A percentile compares a stretch with the other conserved stretches of the same genome.
Conservation (phyloP, 2,329 filamentous ascomycete species). For the Neophaeococcomyces aloes region DNA sequence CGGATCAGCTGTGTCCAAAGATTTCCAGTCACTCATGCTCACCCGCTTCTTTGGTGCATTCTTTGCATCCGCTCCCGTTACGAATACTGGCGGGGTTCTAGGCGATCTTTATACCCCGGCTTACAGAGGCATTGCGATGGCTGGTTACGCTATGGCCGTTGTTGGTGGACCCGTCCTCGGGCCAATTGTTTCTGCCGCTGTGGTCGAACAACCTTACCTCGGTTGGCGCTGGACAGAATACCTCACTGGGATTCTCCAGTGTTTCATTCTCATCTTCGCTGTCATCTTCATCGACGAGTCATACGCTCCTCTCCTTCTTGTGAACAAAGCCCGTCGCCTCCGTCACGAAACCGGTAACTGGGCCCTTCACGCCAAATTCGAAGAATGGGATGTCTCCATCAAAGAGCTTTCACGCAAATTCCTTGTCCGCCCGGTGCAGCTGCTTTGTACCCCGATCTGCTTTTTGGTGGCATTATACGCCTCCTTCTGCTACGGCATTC, state of each 20-base stretch:
- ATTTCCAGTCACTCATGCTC: conserved; percentile 56
- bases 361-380: conserved; percentile 33
- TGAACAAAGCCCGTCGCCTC: conserved; percentile 40
- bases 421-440: conserved; percentile 39
- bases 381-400: conserved; percentile 32
- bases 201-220: conserved; percentile 47
- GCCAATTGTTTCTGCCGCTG: conserved; percentile 48
- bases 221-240: conserved; percentile 59
- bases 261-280: conserved; percentile 46
- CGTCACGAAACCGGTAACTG: conserved; percentile 40
- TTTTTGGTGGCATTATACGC: conserved; percentile 37
- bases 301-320: conserved; percentile 43
- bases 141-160: conserved; percentile 45
- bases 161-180: conserved; percentile 35
- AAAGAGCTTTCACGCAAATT: conserved; percentile 36
- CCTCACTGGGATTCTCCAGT: conserved; percentile 53
- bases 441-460: conserved; percentile 44
- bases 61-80: conserved; percentile 47
- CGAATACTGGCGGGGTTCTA: conserved; percentile 59
- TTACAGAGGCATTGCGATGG: conserved; percentile 55
- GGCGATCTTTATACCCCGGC: conserved; percentile 54
- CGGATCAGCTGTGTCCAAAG: conserved; percentile 52
- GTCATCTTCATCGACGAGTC: conserved; percentile 48
- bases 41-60: conserved; percentile 48
- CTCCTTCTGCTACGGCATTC: conserved; percentile 42